Evolutionary conservation across 192 early-diverging fungal genomes (phyloP), one percentile per base, ranked within the genome.

Genomic region (Glomus cerebriforme): DNA sequence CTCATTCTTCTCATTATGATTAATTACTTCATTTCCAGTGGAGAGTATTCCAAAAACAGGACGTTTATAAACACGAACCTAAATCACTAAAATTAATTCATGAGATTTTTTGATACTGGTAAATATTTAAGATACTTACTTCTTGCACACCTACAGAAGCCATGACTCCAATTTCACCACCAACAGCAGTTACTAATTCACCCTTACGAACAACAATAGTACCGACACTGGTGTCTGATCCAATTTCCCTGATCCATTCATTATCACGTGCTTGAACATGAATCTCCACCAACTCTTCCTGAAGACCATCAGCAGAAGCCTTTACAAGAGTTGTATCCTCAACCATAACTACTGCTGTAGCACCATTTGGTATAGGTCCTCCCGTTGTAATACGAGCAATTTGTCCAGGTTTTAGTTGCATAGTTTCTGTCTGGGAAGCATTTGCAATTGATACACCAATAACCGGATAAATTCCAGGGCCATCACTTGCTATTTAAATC

Each of bases 321-420:
- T 81, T 80, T n/a, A 92, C 78, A 7, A 99, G 83, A 64, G 83
- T 79, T 2, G 97, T 98, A 73, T 98, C 92, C 80, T 99, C 97
- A 22, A 98, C 92, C 97, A 99, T 99, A 17, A 98, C 92, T n/a
- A 99, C 93, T 12, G 95, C 96, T 45, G 90, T 90, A 0, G 97
- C 95, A 7, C 93, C 94, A 3, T 81, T 82, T 2, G 96, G 96
- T 7, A 99, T 75, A 35, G 93, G 89, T 0, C 94, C 97, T 15
- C 97, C 97, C 0, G 97, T 98, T 9, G 95, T 91, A 34, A 99
- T 88, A 8, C 94, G 87, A 45, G 92, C 87, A 32, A 97, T 89
- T 45, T 90, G 86, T 17, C 93, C 93, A 1, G 85, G 67, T 65
- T 81, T 68, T 12, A 96, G 79, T n/a, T 65, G 65, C 45, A 43